A percentile compares a stretch with the other conserved stretches of the same genome.
Evolutionary conservation across 306 rosid species (phyloP).

Genomic region (Cucurbita argyrosperma): DNA sequence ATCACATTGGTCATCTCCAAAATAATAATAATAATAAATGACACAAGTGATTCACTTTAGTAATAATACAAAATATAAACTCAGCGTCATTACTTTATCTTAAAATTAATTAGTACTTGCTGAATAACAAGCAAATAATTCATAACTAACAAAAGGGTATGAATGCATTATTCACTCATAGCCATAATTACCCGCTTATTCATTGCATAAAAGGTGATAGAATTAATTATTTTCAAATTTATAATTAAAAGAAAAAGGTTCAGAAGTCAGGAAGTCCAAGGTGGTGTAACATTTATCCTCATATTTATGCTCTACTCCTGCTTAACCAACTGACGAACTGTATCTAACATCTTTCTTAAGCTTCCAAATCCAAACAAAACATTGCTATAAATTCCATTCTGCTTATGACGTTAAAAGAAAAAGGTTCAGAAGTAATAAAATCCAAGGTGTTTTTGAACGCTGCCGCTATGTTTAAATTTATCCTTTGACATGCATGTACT

Average conservation of each 20-base stretch:
- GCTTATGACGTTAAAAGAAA: neutral
- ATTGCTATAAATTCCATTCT: neutral
- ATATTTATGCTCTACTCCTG: neutral
- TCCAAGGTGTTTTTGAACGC: neutral
- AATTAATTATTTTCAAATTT: neutral
- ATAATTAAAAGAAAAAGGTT: neutral
- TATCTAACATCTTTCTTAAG: neutral
- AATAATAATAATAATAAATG: neutral
- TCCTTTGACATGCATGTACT: neutral
- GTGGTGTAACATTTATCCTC: neutral
- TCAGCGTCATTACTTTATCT: neutral
- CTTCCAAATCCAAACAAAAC: neutral
- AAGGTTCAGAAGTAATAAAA: neutral
- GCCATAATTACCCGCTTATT: neutral
- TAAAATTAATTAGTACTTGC: neutral
- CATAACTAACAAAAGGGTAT: neutral
- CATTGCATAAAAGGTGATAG: neutral
- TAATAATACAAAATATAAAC: neutral
- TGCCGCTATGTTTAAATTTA: neutral
- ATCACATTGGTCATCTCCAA: neutral
- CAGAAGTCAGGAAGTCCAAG: neutral
- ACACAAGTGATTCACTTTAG: neutral
- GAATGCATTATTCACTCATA: neutral
- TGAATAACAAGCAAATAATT: neutral
- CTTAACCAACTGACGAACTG: neutral